These are phyloP conservation scores for Nigrograna mackinnonii DNA, from an alignment of 2,329 filamentous ascomycete genomes.

Conservation along the genomic window DNA sequence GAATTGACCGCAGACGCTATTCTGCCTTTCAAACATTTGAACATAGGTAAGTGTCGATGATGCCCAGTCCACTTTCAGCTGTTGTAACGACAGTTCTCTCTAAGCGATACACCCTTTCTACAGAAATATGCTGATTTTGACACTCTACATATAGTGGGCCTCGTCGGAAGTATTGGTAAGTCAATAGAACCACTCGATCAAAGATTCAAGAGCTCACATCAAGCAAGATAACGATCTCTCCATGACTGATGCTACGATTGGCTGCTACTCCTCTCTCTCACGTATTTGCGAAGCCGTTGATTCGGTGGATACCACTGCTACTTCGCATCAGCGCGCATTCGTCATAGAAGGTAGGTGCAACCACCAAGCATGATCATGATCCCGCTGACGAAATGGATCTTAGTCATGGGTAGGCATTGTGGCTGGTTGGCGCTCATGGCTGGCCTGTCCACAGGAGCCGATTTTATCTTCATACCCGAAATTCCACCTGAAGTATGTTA, in stretches of 20 bases:
- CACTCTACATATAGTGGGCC: too few species aligned
- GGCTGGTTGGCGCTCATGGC: constrained; percentile 97
- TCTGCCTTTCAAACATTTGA: constrained; percentile 80
- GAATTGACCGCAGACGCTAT: constrained; percentile 73
- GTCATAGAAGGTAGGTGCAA: constrained; percentile 96
- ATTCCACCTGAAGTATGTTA: constrained; percentile 81
- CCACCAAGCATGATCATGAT: constrained; percentile 36
- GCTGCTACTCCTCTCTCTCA: constrained; percentile 89
- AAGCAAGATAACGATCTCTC: constrained; percentile 99
- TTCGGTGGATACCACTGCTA: constrained; percentile 93
- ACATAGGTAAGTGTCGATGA: too few species aligned
- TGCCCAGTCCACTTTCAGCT: too few species aligned
- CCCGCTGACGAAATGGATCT: background rate
- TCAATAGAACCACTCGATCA: too few species aligned
- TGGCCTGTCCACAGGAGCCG: constrained; percentile 90
- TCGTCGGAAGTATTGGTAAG: constrained; percentile 97
- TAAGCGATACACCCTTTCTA: too few species aligned
- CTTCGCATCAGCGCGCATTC: constrained; percentile 93
- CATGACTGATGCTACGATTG: constrained; percentile 95
- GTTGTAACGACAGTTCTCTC: too few species aligned
- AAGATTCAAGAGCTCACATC: too few species aligned
- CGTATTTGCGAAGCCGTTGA: constrained; percentile 96
- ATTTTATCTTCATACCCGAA: constrained; percentile 97
- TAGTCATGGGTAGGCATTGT: constrained; percentile 95
- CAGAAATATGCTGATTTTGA: too few species aligned